phyloP scores from a whole-genome alignment of 2,329 filamentous ascomycete genomes.

The Hymenoscyphus repandus region DNA sequence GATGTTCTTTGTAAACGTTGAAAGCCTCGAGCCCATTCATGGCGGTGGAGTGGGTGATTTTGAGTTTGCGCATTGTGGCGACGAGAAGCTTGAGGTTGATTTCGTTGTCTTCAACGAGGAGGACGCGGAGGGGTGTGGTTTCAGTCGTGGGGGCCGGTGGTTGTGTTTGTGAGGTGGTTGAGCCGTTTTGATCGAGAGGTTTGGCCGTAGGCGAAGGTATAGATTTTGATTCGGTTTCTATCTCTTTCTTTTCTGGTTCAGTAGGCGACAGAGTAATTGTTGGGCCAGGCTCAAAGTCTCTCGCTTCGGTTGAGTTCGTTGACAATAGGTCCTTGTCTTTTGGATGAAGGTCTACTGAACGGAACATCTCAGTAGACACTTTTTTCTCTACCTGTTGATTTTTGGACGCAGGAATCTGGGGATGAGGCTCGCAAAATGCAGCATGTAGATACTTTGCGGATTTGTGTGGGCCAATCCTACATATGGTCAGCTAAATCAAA shows the following conservation, averaged over 20 bases:
- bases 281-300: slow-evolving; percentile 6
- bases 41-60: slow-evolving; percentile 34
- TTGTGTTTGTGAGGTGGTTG: not conserved
- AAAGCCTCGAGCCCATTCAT: slow-evolving; percentile 44
- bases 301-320: slow-evolving; percentile 2
- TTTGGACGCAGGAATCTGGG: not conserved
- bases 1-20: slow-evolving; percentile 29
- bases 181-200: not conserved
- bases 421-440: slow-evolving; percentile 15
- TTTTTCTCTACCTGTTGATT: not conserved
- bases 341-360: not conserved
- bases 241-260: not conserved
- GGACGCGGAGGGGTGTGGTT: slow-evolving; percentile 23
- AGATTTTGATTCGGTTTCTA: not conserved
- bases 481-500: slow-evolving; percentile 6
- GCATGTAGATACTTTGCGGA: slow-evolving; percentile 23
- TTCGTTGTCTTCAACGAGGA: slow-evolving; percentile 39
- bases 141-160: not conserved
- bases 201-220: not conserved
- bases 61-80: slow-evolving; percentile 29
- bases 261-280: not conserved
- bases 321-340: not conserved
- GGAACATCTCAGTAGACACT: no score
- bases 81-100: slow-evolving; percentile 35
- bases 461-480: slow-evolving; percentile 28